Base-by-base conservation (phyloP, 108 stramenopile genomes). In the Craspedostauros australis region DNA sequence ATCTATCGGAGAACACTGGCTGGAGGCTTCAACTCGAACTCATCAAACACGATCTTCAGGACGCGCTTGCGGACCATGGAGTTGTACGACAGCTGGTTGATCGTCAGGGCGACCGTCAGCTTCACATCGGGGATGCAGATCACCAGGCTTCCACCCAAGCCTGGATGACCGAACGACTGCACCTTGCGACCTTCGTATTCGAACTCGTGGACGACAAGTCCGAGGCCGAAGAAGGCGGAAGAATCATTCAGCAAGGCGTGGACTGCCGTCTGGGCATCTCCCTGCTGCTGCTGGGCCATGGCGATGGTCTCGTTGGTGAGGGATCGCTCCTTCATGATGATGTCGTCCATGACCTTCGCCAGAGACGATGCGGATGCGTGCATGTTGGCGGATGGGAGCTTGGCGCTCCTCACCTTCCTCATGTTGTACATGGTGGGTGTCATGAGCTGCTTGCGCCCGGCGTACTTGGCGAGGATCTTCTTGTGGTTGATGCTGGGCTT, bases 351-450 rank as follows among this genome's bases (percentile, higher is more conserved):
- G 3, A 55, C 39, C 12, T 20, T 23, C 3, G 54, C 54, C 7
- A 55, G 24, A 12, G 54, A 20, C 14, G 41, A 39, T 29, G 54
- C 54, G 16, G 54, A 55, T 15, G 43, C 54, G 43, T 55, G 54
- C 12, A 39, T 41, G 25, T 45, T 55, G 2, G 54, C 54, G 11
- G 54, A 55, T 40, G 54, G 54, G 3, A 55, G 15, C 22, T 55
- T 55, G 4, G 54, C 54, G 12, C 21, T 19, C 2, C 54, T 39
- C 1, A 55, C 54, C 40, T 45, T 42, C 20, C 54, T n/a, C 54
- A 55, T 55, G 30, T 55, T 55, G 39, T 43, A 55, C 21, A 55
- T 28, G 9, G 54, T 43, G 14, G 54, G 54, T 22, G 40, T 55
- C 54, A 55, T 4, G 2, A 55, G 20, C 19, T 55, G 54, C 39